Evolutionary conservation across 2,329 filamentous ascomycete genomes (phyloP), one percentile per base, ranked within the genome.

Genomic region (Herpotrichia juniperi): DNA sequence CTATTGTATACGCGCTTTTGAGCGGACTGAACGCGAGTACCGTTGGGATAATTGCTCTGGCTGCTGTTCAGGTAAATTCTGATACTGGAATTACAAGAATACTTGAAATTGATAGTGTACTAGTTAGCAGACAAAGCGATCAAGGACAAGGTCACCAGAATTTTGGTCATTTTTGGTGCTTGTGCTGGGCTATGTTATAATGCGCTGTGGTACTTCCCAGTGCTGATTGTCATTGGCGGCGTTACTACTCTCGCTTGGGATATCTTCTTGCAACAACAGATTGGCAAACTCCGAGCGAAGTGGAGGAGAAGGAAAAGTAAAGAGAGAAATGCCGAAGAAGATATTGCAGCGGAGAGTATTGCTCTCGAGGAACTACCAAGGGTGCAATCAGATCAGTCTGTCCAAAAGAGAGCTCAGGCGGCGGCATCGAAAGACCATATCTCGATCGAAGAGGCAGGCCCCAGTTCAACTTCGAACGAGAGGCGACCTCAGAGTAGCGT

Each of bases 191-290:
- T 91, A 58, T 77, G 88, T 43, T 91, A 91, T 60, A 90, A 85
- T 44, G 83, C 87, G 0, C 72, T 91, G 0, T 92, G 89, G 89
- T 92, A 89, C 58, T 91, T 90, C 40, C 89, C 89, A 0, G 62
- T 84, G 0, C 65, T 91, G 4, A 86, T 91, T 71, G 59, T 81
- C 0, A 57, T 77, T 1, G 83, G 80, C 0, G 88, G 87, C 0
- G 10, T 79, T 1, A 68, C 72, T 0, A 82, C 84, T 0, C 68
- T 85, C 0, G 47, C 82, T 0, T 85, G 83, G 76, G 87, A 90
- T 68, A 37, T 76, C 35, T 80, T 81, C 73, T 60, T 82, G 6
- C 78, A 81, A n/a, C 66, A 74, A 0, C 66, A 78, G 4, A 64
- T 72, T 21, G 73, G 68, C 42, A 71, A 67, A 52, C 30, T 64